Conservation (phyloP, 2,329 filamentous ascomycete species). For the Epichloe uncinata region DNA sequence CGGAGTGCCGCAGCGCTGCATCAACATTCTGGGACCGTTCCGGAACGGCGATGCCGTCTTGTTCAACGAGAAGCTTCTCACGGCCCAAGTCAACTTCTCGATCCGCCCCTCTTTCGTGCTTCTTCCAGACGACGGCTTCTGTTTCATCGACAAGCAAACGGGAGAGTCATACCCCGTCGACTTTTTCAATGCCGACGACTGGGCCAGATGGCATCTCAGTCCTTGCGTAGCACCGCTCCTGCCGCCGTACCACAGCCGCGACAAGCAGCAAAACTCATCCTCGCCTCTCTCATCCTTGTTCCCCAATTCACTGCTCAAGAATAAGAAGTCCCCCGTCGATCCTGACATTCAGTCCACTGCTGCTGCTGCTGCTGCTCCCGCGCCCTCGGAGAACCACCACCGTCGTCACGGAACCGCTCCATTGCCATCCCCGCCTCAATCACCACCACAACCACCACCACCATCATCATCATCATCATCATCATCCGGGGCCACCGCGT, state of each 20-base stretch:
- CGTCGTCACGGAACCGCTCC: conserved; percentile 4
- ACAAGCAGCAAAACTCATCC: conserved; percentile 15
- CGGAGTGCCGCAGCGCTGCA: conserved; percentile 70
- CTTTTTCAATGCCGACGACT: conserved; percentile 68
- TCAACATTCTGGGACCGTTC: conserved; percentile 83
- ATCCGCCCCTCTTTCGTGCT: conserved; percentile 77
- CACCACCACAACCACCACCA: conserved; percentile 4
- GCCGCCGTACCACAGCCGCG: conserved; percentile 35
- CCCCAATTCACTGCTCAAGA: conserved; percentile 24
- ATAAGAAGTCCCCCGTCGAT: not conserved
- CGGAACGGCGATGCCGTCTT: conserved; percentile 88
- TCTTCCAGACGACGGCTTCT: conserved; percentile 73
- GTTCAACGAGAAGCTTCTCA: conserved; percentile 77
- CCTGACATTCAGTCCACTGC: not conserved
- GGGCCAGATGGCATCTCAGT: conserved; percentile 66
- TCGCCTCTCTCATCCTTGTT: conserved; percentile 36
- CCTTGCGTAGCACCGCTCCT: conserved; percentile 61
- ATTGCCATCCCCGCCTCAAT: conserved; percentile 10
- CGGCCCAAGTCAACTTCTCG: conserved; percentile 86
- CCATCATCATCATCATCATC: conserved; percentile 5
- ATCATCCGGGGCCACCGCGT: conserved; percentile 4
- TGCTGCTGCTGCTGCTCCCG: not conserved
- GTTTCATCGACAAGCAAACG: conserved; percentile 74
- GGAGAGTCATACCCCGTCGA: conserved; percentile 70
- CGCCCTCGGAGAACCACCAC: conserved; percentile 6